phyloP scores from a whole-genome alignment of 2,329 filamentous ascomycete genomes.

The Chaetothyriales sp. region DNA sequence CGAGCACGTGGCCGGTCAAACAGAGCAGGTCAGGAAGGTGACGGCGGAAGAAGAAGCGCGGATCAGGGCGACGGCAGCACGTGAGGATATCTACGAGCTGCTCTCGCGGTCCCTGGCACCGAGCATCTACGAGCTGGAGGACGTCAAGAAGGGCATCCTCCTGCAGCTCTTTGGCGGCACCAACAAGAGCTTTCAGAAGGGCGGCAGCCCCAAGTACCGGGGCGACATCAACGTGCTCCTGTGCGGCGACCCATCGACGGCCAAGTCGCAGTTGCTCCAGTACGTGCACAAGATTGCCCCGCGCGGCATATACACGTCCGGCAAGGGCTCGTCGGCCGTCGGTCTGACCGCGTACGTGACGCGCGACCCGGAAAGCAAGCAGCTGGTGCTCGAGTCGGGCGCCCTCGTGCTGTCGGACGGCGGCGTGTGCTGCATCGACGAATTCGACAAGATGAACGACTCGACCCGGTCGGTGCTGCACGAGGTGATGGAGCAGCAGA shows the following conservation, averaged over 20 bases:
- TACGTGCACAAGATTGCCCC: conserved; percentile 98
- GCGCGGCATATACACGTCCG: conserved; percentile 63
- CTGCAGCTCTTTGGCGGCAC: conserved; percentile 94
- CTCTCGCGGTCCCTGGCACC: conserved; percentile 81
- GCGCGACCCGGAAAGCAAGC: conserved; percentile 56
- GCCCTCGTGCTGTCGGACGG: conserved; percentile 60
- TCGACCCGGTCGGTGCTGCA: conserved; percentile 58
- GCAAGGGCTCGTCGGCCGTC: conserved; percentile 60
- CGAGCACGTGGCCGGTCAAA: conserved; percentile 52
- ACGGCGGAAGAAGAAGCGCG: conserved; percentile 74
- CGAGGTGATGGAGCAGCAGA: conserved; percentile 72
- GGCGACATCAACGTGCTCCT: conserved; percentile 95
- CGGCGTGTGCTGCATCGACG: conserved; percentile 63
- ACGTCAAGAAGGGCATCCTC: conserved; percentile 96
- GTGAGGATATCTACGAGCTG: conserved; percentile 83
- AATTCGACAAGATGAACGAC: conserved; percentile 70
- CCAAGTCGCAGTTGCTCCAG: conserved; percentile 85
- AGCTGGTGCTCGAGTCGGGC: conserved; percentile 60
- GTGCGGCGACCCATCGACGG: conserved; percentile 90
- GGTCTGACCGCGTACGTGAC: conserved; percentile 66
- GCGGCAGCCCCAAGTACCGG: conserved; percentile 85
- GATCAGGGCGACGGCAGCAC: conserved; percentile 64
- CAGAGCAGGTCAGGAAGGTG: conserved; percentile 73
- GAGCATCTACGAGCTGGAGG: conserved; percentile 94
- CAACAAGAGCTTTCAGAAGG: conserved; percentile 95